A percentile compares a stretch with the other conserved stretches of the same genome.
Evolutionary conservation across 2,329 filamentous ascomycete genomes (phyloP).

Genomic region (Ceratocystis eucalypticola): DNA sequence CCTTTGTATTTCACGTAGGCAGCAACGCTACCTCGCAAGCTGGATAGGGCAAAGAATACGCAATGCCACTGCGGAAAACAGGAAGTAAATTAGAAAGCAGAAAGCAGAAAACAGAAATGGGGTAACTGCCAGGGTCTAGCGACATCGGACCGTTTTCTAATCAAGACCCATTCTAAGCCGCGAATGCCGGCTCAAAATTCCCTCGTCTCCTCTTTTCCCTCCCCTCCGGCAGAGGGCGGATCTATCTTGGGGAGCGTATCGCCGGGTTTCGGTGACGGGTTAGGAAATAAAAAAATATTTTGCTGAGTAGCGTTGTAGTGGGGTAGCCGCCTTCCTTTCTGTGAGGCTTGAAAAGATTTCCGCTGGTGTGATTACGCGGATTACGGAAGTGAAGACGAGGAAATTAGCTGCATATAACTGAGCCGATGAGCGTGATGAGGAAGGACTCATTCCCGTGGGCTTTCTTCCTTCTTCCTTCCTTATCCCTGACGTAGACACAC

Average conservation of each 20-base stretch:
- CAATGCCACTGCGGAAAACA: background rate
- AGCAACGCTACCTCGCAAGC: no score
- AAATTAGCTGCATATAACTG: background rate
- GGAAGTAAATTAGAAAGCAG: background rate
- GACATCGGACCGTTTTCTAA: slow-evolving; percentile 8
- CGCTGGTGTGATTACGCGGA: background rate
- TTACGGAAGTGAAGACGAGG: background rate
- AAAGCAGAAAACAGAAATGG: background rate
- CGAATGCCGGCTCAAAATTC: background rate
- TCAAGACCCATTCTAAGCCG: background rate
- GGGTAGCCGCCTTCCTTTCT: background rate
- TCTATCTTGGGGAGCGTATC: background rate
- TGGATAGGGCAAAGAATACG: background rate
- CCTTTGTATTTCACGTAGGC: no score
- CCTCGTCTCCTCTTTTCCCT: background rate
- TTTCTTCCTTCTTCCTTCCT: background rate
- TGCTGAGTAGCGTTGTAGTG: background rate
- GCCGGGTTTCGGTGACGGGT: background rate
- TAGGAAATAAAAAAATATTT: background rate
- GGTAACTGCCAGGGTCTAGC: background rate
- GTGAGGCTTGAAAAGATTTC: background rate
- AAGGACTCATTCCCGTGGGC: background rate
- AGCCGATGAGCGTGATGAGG: background rate
- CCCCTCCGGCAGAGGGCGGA: background rate
- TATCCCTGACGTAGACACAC: background rate